A percentile compares a stretch with the other conserved stretches of the same genome.
Evolutionary conservation across 2,329 filamentous ascomycete genomes (phyloP).

Genomic region (Escovopsis sp.): DNA sequence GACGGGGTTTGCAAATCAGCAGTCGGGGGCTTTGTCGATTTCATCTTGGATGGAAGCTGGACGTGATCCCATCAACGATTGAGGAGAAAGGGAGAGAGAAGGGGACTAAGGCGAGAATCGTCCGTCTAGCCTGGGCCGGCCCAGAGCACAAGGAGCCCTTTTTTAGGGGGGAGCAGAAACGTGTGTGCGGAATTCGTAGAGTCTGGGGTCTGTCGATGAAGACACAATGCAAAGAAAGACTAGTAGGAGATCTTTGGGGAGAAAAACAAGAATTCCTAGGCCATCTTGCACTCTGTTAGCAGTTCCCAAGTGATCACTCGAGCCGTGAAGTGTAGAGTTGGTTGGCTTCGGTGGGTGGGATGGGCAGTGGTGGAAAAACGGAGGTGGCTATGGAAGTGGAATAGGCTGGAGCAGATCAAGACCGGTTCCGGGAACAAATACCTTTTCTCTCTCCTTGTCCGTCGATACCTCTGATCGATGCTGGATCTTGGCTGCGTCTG

Average conservation of each 20-base stretch:
- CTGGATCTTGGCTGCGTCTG: too few species aligned
- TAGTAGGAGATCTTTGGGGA: constrained; percentile 6
- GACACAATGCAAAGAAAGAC: not conserved
- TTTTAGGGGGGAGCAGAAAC: not conserved
- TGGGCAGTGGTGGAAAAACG: not conserved
- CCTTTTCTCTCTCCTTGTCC: too few species aligned
- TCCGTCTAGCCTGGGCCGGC: too few species aligned
- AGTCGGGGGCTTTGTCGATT: constrained; percentile 35
- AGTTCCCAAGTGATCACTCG: not conserved
- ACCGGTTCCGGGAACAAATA: not conserved
- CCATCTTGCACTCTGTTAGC: constrained; percentile 7
- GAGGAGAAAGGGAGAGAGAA: not conserved
- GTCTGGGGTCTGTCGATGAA: not conserved
- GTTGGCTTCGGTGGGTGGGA: constrained; percentile 3
- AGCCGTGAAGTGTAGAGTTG: too few species aligned
- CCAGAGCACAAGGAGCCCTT: not conserved
- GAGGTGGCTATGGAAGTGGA: constrained; percentile 3
- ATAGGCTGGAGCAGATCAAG: not conserved
- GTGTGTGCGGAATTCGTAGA: not conserved
- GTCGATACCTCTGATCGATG: too few species aligned
- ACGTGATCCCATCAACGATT: not conserved
- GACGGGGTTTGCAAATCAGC: constrained; percentile 24
- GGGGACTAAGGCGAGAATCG: not conserved
- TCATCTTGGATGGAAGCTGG: constrained; percentile 31
- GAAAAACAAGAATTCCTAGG: constrained; percentile 5